Percentiles rank a stretch among this genome's conserved stretches.
Evolutionary conservation across 1,284 basidiomycete genomes (phyloP).

Genomic region (Mycena sp.): DNA sequence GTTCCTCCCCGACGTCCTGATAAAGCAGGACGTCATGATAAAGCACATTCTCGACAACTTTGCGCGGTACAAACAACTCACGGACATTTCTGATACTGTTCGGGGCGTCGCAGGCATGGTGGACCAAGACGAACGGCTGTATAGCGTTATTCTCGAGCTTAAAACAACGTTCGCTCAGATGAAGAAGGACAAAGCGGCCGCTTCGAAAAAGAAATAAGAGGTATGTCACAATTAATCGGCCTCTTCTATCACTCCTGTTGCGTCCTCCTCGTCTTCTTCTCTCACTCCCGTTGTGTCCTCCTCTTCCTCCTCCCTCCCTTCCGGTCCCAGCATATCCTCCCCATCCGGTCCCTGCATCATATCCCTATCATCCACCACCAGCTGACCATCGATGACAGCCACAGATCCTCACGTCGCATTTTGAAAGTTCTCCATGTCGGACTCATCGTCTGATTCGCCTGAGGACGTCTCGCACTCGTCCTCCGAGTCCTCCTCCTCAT

Average conservation of each 20-base stretch:
- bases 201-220: not conserved
- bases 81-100: not conserved
- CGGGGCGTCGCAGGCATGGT: not conserved
- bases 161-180: not conserved
- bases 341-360: not conserved
- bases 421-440: not conserved
- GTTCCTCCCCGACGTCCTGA: not conserved
- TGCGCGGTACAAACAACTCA: not conserved
- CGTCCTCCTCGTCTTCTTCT: not conserved
- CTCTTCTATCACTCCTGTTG: too few relatives aligned
- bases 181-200: not conserved
- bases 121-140: not conserved
- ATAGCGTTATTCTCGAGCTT: not conserved
- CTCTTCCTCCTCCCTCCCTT: not conserved
- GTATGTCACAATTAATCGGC: not conserved
- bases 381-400: not conserved
- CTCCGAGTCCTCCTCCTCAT: not conserved
- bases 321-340: not conserved
- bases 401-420: not conserved
- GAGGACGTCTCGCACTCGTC: not conserved
- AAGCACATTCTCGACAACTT: not conserved
- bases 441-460: not conserved
- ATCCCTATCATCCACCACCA: conserved; percentile 1
- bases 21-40: too few relatives aligned
- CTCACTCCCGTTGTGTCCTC: too few relatives aligned